Base-by-base conservation (phyloP, 331 rosid genomes). In the Malus hybrid region DNA sequence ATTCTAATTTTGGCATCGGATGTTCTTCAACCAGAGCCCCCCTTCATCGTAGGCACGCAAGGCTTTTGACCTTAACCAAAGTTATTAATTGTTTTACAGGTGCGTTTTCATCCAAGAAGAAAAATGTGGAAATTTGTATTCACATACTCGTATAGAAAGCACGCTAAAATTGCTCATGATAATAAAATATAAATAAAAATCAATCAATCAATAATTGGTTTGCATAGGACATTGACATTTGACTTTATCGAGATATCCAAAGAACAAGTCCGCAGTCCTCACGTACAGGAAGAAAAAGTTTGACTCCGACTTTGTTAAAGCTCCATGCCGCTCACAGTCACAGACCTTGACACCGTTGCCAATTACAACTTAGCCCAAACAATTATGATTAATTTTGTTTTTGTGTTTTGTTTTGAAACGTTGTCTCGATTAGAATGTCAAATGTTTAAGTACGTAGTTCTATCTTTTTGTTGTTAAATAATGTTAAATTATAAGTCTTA, bases 221-320 rank as follows among this genome's bases (percentile, higher is more conserved):
- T 32, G 14, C 15, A 18, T 7, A 4, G 6, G 34, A 34, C 31
- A 9, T 69, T 74, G 7, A 61, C 13, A 50, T 74, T 39, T 13
- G 76, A 62, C 71, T 33, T 50, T 50, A 16, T 70, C 7, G 5
- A 31, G 19, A 56, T 46, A 6, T 33, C 34, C 83, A 28, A 74
- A 46, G 83, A 80, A 79, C 69, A 12, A 59, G 72, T 74, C 79
- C 60, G n/a, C 82, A 73, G 70, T 67, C 36, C 4, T 6, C 11
- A 32, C 65, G 29, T 5, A 0, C n/a, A 50, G 54, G 18, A 46
- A 44, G 50, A 32, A 34, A 8, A 13, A 71, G 66, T 71, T 64
- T 16, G 54, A 60, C 28, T 34, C 72, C 55, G 76, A 57, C 80
- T 65, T 19, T 28, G 2, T 20, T 0, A 67, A 69, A 24, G 52